Evolutionary conservation across 352 stramenopile genomes (phyloP).

Genomic region (Phytophthora vignae): DNA sequence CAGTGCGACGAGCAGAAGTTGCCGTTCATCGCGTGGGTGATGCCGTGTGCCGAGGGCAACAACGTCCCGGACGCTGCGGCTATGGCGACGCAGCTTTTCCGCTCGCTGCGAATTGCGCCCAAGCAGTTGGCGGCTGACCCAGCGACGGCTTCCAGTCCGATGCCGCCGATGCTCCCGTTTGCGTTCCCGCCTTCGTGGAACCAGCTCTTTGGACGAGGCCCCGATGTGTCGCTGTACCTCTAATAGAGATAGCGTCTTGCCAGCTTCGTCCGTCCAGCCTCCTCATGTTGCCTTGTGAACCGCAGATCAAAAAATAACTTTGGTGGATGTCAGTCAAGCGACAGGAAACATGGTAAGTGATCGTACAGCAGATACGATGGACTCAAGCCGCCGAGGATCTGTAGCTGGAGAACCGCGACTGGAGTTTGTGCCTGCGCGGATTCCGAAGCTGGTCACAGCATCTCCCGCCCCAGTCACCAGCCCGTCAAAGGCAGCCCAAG

Average conservation of each 20-base stretch:
- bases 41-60: slow-evolving; percentile 81
- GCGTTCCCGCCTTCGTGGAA: slow-evolving; percentile 68
- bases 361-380: neutral
- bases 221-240: slow-evolving; percentile 63
- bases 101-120: slow-evolving; percentile 42
- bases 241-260: slow-evolving; percentile 39
- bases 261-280: slow-evolving; percentile 3
- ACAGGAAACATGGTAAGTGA: slow-evolving; percentile 24
- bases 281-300: slow-evolving; percentile 6
- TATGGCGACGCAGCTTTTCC: slow-evolving; percentile 60
- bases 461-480: slow-evolving; percentile 4
- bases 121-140: slow-evolving; percentile 28
- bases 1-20: slow-evolving; percentile 45
- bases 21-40: slow-evolving; percentile 64
- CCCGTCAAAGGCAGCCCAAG: slow-evolving; percentile 19
- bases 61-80: slow-evolving; percentile 78
- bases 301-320: slow-evolving; percentile 10
- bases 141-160: slow-evolving; percentile 6
- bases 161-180: slow-evolving; percentile 43
- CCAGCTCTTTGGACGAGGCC: slow-evolving; percentile 68
- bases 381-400: slow-evolving; percentile 2
- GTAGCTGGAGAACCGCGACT: slow-evolving; percentile 17
- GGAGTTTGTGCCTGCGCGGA: slow-evolving; percentile 40
- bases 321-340: neutral
- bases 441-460: slow-evolving; percentile 26